Percentiles rank a stretch among this genome's conserved stretches.
These are phyloP conservation scores for Cucurbita ficifolia DNA, from an alignment of 306 rosid genomes.

Conservation along the genomic window DNA sequence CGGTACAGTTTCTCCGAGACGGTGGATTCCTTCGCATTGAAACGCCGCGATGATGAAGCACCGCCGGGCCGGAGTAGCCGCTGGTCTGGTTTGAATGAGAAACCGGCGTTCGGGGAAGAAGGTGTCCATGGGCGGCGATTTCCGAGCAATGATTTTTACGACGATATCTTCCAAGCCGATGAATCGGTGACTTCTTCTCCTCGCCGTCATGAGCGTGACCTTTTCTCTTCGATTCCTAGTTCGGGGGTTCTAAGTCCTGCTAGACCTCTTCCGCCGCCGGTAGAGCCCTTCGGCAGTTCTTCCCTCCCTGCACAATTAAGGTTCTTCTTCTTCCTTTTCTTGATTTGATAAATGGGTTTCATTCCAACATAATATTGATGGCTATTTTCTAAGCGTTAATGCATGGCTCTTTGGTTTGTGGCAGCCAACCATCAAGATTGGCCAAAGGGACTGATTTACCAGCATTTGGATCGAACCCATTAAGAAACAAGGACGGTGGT, in stretches of 20 bases:
- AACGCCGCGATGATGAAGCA: conserved; percentile 15
- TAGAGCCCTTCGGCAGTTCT: conserved; percentile 20
- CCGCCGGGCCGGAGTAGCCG: conserved; percentile 2
- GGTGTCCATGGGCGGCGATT: conserved; percentile 24
- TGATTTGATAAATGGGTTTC: neutral
- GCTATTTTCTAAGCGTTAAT: neutral
- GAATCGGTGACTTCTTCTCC: conserved; percentile 41
- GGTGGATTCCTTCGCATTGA: conserved; percentile 4
- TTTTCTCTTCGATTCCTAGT: conserved; percentile 15
- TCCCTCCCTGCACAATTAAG: conserved; percentile 36
- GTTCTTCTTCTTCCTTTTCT: conserved; percentile 24
- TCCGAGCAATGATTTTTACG: conserved; percentile 41
- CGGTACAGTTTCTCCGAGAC: conserved; percentile 16
- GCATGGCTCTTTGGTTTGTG: neutral
- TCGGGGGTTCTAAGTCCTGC: conserved; percentile 33
- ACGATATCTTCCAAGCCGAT: conserved; percentile 71
- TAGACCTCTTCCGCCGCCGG: conserved; percentile 26
- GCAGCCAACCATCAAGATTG: conserved; percentile 53
- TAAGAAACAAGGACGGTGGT: conserved; percentile 15
- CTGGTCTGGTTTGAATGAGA: conserved; percentile 34
- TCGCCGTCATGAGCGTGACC: conserved; percentile 20
- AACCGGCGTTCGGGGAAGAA: conserved; percentile 74
- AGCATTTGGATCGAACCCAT: conserved; percentile 34
- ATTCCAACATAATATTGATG: neutral
- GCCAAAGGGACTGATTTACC: conserved; percentile 39